Conservation (phyloP, 1,284 basidiomycete species). For the Testicularia cyperi region DNA sequence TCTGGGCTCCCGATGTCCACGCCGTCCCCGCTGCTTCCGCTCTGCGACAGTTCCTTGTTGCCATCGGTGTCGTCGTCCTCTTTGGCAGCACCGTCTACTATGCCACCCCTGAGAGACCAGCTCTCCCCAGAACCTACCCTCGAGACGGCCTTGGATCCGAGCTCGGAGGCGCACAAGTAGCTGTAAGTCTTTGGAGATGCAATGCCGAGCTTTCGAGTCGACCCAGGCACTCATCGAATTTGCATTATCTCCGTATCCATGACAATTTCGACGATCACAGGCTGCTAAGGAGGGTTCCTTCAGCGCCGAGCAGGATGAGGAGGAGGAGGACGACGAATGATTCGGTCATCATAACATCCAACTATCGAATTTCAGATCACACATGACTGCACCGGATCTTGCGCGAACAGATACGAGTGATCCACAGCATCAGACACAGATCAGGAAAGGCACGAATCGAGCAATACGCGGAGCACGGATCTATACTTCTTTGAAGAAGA, state of each 20-base stretch:
- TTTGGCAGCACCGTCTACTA: constrained; percentile 48
- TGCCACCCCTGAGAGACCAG: constrained; percentile 44
- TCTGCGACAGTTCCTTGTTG: constrained; percentile 48
- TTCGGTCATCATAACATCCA: not conserved
- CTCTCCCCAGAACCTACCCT: constrained; percentile 55
- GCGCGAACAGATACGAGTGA: too few relatives aligned
- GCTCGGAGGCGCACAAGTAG: constrained; percentile 42
- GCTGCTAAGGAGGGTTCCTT: constrained; percentile 44
- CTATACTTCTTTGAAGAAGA: too few relatives aligned
- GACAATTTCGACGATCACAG: constrained; percentile 6
- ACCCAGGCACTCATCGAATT: too few relatives aligned
- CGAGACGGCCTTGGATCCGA: constrained; percentile 55
- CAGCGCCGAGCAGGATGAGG: constrained; percentile 11
- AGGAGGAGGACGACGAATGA: constrained; percentile 41
- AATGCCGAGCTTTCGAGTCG: too few relatives aligned
- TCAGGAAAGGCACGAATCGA: too few relatives aligned
- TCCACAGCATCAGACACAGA: too few relatives aligned
- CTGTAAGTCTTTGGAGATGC: constrained; percentile 31
- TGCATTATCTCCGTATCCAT: too few relatives aligned
- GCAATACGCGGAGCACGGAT: too few relatives aligned
- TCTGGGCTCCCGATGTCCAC: constrained; percentile 59
- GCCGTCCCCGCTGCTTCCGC: constrained; percentile 44
- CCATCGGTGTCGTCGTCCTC: constrained; percentile 32
- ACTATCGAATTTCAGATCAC: not conserved
- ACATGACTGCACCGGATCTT: too few relatives aligned